Evolutionary conservation across 129 eudicot species (phyloP).

Genomic region (Artemisia annua): DNA sequence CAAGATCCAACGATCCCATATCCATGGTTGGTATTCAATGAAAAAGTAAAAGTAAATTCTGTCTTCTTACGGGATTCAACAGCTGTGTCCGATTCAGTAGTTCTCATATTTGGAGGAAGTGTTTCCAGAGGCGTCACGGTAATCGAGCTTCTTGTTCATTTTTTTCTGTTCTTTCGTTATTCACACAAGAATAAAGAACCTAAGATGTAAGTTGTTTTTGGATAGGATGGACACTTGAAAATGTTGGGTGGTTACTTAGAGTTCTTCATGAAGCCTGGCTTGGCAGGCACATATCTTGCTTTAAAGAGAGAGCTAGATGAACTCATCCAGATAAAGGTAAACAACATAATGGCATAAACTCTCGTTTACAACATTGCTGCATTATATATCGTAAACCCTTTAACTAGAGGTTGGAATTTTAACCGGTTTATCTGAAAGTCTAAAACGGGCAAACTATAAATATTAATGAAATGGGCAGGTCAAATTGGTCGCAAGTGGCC

Average conservation of each 20-base stretch:
- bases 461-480: background rate
- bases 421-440: background rate
- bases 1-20: constrained; percentile 77
- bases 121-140: constrained; percentile 69
- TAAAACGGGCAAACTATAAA: background rate
- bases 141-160: constrained; percentile 20
- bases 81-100: constrained; percentile 88
- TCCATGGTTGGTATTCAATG: constrained; percentile 96
- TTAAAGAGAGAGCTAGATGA: constrained; percentile 81
- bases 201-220: constrained; percentile 1
- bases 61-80: constrained; percentile 93
- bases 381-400: constrained; percentile 3
- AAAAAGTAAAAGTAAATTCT: constrained; percentile 85
- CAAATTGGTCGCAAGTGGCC: background rate
- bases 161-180: background rate
- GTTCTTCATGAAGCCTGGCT: constrained; percentile 85
- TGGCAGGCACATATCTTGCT: constrained; percentile 61
- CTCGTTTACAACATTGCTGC: background rate
- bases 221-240: constrained; percentile 91
- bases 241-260: constrained; percentile 95
- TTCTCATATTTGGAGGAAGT: constrained; percentile 86
- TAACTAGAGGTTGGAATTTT: background rate
- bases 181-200: background rate
- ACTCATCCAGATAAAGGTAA: constrained; percentile 78
- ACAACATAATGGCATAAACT: background rate